Percentiles rank a stretch among this genome's conserved stretches.
phyloP scores from a whole-genome alignment of 2,329 filamentous ascomycete genomes.

The Cordyceps cateniannulata region DNA sequence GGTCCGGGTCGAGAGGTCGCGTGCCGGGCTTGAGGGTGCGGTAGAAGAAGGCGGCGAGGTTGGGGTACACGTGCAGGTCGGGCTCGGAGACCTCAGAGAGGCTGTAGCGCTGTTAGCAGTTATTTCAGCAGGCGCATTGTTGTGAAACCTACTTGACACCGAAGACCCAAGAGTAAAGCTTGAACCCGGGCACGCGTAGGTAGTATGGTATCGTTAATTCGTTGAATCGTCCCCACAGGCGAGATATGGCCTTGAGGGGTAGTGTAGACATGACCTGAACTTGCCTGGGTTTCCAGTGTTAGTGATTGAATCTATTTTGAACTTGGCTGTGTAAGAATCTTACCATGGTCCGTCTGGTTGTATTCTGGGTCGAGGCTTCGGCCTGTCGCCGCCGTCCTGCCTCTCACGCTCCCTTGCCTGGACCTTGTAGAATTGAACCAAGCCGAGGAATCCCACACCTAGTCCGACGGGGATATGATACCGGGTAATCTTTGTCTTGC shows the following conservation, averaged over 20 bases:
- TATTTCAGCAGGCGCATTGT: not conserved
- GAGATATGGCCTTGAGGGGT: slow-evolving; percentile 82
- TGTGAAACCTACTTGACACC: slow-evolving; percentile 60
- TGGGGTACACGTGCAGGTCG: slow-evolving; percentile 84
- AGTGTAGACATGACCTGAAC: slow-evolving; percentile 91
- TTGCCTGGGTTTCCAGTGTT: slow-evolving; percentile 44
- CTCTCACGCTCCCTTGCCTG: slow-evolving; percentile 49
- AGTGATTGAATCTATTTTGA: not conserved
- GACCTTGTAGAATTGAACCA: slow-evolving; percentile 78
- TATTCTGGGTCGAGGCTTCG: slow-evolving; percentile 51
- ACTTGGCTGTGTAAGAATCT: slow-evolving; percentile 11
- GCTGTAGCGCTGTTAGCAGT: slow-evolving; percentile 32
- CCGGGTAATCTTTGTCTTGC: slow-evolving; percentile 65
- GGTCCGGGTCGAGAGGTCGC: slow-evolving; percentile 76
- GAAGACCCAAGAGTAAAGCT: slow-evolving; percentile 83
- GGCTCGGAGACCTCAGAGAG: slow-evolving; percentile 81
- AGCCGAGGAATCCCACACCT: slow-evolving; percentile 76
- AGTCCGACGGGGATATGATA: slow-evolving; percentile 83
- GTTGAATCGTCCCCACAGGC: slow-evolving; percentile 87
- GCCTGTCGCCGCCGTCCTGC: slow-evolving; percentile 33
- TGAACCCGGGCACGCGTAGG: slow-evolving; percentile 82
- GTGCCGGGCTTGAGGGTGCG: slow-evolving; percentile 84
- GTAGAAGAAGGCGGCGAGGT: slow-evolving; percentile 96
- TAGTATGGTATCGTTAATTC: slow-evolving; percentile 84
- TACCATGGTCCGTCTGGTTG: slow-evolving; percentile 81